These are phyloP conservation scores for Populus nigra DNA, from an alignment of 345 rosid genomes.

Conservation along the genomic window DNA sequence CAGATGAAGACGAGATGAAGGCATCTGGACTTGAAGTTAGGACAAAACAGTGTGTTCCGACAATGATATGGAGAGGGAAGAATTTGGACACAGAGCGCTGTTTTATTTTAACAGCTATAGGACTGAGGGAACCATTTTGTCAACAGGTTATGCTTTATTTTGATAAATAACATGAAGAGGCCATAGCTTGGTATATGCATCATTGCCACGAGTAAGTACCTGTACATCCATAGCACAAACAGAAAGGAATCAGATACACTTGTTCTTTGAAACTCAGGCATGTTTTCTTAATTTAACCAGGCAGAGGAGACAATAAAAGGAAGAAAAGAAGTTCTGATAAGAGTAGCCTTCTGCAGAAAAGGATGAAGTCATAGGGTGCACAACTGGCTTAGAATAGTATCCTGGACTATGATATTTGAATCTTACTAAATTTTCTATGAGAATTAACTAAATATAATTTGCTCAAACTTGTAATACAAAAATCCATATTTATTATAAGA, in stretches of 20 bases:
- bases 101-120: slow-evolving; percentile 16
- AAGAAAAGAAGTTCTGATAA: neutral
- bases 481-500: neutral
- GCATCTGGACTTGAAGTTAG: too few relatives aligned
- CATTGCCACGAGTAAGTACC: slow-evolving; percentile 52
- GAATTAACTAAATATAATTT: too few relatives aligned
- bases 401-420: neutral
- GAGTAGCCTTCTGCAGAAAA: too few relatives aligned
- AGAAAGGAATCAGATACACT: neutral
- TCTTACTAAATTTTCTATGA: neutral
- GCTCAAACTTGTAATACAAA: too few relatives aligned
- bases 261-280: neutral
- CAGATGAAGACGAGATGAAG: too few relatives aligned
- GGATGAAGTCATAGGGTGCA: neutral
- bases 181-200: slow-evolving; percentile 63
- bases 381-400: neutral
- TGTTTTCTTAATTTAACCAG: too few relatives aligned
- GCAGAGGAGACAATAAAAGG: neutral
- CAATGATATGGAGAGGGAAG: neutral
- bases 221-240: slow-evolving; percentile 20
- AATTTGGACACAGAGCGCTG: neutral
- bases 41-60: too few relatives aligned
- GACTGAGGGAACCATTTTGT: slow-evolving; percentile 48
- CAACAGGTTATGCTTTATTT: slow-evolving; percentile 37
- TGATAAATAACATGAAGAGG: slow-evolving; percentile 39